Base-by-base conservation (phyloP, 208 protist genomes). In the Acanthamoeba culbertsoni region DNA sequence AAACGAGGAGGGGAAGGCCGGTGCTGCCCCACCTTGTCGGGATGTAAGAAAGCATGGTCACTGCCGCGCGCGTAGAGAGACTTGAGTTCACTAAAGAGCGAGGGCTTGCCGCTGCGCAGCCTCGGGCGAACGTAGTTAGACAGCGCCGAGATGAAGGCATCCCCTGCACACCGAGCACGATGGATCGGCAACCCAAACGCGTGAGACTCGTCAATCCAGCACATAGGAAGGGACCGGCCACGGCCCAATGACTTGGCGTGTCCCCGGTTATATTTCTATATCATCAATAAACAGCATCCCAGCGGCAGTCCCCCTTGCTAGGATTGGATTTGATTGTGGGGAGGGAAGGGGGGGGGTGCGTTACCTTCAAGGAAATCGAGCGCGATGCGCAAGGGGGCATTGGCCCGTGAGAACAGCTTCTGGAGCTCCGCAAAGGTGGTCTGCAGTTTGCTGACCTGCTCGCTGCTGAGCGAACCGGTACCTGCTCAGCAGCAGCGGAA, bases 21-120 rank as follows among this genome's bases (percentile, higher is more conserved):
- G 8, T 55, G 18, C 48, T 23, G 18, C 12, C 48, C 20, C 8
- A 68, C 14, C 68, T 79, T 79, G 68, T 79, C 68, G 42, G 68
- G 68, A 28, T 48, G 37, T 5, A 4, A 16, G 37, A 79, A 79
- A 4, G 68, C 14, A 2, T 48, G 68, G 42, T 48, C 37, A 4
- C 10, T 48, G 33, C 46, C 10, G 26, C 77, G 77, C 5, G 43
- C 48, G n/a, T 88, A 88, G n/a, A 88, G 33, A 3, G 77, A 88
- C 37, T 88, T 88, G 77, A 88, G 77, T n/a, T 88, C 77, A 23
- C 48, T 63, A 31, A 88, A 88, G 42, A 88, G 48, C 1, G 77
- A 88, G 51, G 77, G 77, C 37, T 88, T 88, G 20, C 77, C 77
- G 43, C 51, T 88, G 46, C 48, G 51, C 46, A 88, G 51, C 51